phyloP scores from a whole-genome alignment of 805 yeast genomes.

The Metschnikowia dekortorum region DNA sequence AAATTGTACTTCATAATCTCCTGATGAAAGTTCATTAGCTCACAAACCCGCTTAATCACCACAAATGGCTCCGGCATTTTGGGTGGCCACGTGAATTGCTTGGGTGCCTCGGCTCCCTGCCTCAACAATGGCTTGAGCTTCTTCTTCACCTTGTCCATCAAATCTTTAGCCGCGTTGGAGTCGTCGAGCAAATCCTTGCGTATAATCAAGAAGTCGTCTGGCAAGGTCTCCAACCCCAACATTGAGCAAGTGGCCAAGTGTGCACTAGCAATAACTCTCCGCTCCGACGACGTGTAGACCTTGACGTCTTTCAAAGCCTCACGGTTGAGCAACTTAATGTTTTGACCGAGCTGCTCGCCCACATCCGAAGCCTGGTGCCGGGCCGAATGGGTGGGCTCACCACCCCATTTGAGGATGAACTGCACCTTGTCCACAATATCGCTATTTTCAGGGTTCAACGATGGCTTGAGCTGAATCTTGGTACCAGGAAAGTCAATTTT shows the following conservation, averaged over 20 bases:
- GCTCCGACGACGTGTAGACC: slow-evolving; percentile 87
- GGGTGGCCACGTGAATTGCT: slow-evolving; percentile 98
- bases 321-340: slow-evolving; percentile 78
- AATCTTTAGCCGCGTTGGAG: slow-evolving; percentile 94
- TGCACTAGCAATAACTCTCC: slow-evolving; percentile 92
- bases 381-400: slow-evolving; percentile 98
- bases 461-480: slow-evolving; percentile 91
- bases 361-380: slow-evolving; percentile 89
- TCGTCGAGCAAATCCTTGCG: slow-evolving; percentile 92
- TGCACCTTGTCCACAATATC: slow-evolving; percentile 90
- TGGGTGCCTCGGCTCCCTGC: slow-evolving; percentile 95
- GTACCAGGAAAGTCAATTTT: slow-evolving; percentile 93
- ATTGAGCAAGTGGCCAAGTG: slow-evolving; percentile 78
- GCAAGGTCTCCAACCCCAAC: slow-evolving; percentile 59
- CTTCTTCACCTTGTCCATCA: slow-evolving; percentile 97
- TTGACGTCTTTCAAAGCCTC: slow-evolving; percentile 80
- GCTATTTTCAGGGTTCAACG: slow-evolving; percentile 52
- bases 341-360: slow-evolving; percentile 94
- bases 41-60: slow-evolving; percentile 91
- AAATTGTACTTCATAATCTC: slow-evolving; percentile 80
- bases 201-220: slow-evolving; percentile 74
- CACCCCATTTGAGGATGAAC: slow-evolving; percentile 97
- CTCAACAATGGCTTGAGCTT: slow-evolving; percentile 89
- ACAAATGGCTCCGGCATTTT: slow-evolving; percentile 96
- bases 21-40: slow-evolving; percentile 88